Evolutionary conservation across 306 rosid genomes (phyloP), one percentile per base, ranked within the genome.

Genomic region (Alnus glutinosa): DNA sequence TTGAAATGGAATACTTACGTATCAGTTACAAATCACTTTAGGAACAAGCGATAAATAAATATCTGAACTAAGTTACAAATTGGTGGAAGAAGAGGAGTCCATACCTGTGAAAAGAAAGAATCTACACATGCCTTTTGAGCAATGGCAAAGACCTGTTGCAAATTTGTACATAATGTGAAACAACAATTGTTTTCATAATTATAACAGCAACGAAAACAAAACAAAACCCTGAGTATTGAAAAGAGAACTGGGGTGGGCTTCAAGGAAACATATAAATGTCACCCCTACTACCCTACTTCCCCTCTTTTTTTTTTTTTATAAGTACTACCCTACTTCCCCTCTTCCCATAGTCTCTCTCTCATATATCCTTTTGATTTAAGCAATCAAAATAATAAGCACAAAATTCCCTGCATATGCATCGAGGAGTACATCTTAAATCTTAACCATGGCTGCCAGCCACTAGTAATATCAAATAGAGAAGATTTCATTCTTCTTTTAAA

Each of bases 51-150:
- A 79, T 83, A 42, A 42, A 42, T 42, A 5, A 42, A 42, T 42
- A 42, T 42, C 46, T 42, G 46, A 42, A 42, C 46, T 4, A 42
- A 4, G 46, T 42, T 42, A 42, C 46, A 42, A 42, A 42, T 62
- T 12, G 18, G 62, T 42, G 64, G 52, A 73, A 68, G 70, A 62
- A 73, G 55, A 74, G 70, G 74, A 74, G 59, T 82, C 52, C 55
- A 66, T 83, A 93, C 99, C 97, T 96, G 99, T 58, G 99, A 96
- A 82, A 90, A 93, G 87, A 96, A 93, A 71, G 98, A 90, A 76
- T 93, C 99, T 75, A 96, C 86, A 54, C 88, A 82, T 84, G 89
- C 93, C 89, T 87, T 96, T 79, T 96, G 99, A 59, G 98, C 97
- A 81, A 83, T 74, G 15, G 97, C 97, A 89, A 96, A 96, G 69